These are phyloP conservation scores for Meyerozyma athensensis DNA, from an alignment of 1,139 yeast genomes.

Conservation along the genomic window DNA sequence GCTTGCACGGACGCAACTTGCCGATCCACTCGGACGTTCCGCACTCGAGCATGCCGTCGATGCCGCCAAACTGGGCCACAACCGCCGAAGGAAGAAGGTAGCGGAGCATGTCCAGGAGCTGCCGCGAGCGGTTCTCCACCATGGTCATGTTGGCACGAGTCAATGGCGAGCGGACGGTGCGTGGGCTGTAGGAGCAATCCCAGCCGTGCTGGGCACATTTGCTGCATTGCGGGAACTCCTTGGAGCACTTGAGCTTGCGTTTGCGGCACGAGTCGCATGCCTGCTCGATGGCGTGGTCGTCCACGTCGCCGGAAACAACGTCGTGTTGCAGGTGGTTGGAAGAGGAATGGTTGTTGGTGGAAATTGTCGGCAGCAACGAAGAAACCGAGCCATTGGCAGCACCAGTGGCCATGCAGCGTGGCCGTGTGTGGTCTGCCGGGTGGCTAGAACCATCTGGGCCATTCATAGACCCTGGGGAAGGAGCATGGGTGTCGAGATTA, in stretches of 20 bases:
- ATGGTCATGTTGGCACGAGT: slow-evolving; percentile 77
- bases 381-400: not conserved
- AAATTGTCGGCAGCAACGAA: too few relatives aligned
- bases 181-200: slow-evolving; percentile 75
- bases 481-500: too few relatives aligned
- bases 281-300: slow-evolving; percentile 30
- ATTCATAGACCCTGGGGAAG: not conserved
- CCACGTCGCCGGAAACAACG: too few relatives aligned
- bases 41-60: slow-evolving; percentile 22
- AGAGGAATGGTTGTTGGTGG: too few relatives aligned
- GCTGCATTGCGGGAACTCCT: slow-evolving; percentile 69
- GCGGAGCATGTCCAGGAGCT: slow-evolving; percentile 49
- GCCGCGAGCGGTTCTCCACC: slow-evolving; percentile 61
- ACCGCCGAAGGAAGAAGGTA: slow-evolving; percentile 28
- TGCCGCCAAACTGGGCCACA: slow-evolving; percentile 11
- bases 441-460: not conserved
- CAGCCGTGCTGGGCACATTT: slow-evolving; percentile 71
- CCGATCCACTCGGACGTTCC: slow-evolving; percentile 19
- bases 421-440: too few relatives aligned
- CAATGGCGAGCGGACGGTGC: slow-evolving; percentile 72
- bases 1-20: slow-evolving; percentile 2
- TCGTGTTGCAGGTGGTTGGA: too few relatives aligned
- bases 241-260: slow-evolving; percentile 53
- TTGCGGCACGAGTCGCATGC: slow-evolving; percentile 60
- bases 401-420: too few relatives aligned